phyloP scores from a whole-genome alignment of 164 flowering plant species.

The Stephania yunnanensis region DNA sequence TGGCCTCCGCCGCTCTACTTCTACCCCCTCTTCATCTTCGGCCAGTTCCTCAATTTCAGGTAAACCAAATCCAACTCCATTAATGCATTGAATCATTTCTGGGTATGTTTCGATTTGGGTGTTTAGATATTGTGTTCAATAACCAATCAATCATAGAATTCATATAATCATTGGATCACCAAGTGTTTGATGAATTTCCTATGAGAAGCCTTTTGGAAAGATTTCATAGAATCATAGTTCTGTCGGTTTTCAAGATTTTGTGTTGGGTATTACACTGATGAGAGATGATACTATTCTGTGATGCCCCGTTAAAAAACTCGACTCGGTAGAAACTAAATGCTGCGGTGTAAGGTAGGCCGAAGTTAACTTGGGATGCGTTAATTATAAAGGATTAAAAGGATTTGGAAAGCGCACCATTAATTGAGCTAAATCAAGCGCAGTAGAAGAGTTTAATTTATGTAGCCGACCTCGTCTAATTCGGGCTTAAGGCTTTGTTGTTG shows the following conservation, averaged over 20 bases:
- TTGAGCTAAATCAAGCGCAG: no score
- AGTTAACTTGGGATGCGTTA: no score
- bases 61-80: conserved; percentile 13
- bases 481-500: no score
- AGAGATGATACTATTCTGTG: not conserved
- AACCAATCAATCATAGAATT: no score
- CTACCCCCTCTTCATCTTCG: conserved; percentile 66
- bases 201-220: not conserved
- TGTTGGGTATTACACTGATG: no score
- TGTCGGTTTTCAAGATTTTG: not conserved
- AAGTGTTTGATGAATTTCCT: not conserved
- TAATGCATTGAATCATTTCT: not conserved
- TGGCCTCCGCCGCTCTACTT: conserved; percentile 81
- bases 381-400: no score
- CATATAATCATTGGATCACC: not conserved
- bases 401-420: no score
- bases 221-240: not conserved
- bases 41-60: conserved; percentile 95
- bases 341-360: no score
- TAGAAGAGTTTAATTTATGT: no score
- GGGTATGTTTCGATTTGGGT: not conserved
- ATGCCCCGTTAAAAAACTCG: no score
- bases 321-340: no score
- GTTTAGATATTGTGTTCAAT: not conserved
- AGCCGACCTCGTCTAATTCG: no score